Evolutionary conservation across 2,329 filamentous ascomycete genomes (phyloP), one percentile per base, ranked within the genome.

Genomic region (Aspergillus puulaauensis): DNA sequence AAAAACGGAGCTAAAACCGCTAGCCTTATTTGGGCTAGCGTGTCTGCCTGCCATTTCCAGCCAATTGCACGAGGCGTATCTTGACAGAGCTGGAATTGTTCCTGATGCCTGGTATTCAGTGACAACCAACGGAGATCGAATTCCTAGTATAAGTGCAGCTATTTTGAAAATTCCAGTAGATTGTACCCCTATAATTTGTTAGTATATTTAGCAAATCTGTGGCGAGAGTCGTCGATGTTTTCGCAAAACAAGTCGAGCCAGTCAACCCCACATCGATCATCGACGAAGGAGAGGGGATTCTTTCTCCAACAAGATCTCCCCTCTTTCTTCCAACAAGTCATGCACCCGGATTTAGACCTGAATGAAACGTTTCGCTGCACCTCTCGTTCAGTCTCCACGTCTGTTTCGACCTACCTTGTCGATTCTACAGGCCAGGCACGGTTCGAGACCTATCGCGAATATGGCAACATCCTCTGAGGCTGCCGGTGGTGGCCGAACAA

Each of bases 401-500:
- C 14, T 47, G 14, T 39, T 33, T 37, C 44, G 61, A 44, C 43
- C 47, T 6, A 39, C 50, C 19, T 46, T 46, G 41, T 49, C 62
- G n/a, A 21, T 52, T 27, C 54, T 37, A 55, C 58, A 51, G 40
- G 8, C 60, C 31, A 52, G 46, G 35, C 39, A 17, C 48, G 48
- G 54, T n/a, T 54, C 60, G 27, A 60, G 48, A 40, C 49, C 61
- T 33, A 69, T 70, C 61, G 62, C 63, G 21, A 64, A 63, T 31
- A 56, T 64, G 19, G 62, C 64, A 11, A 66, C 64, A 12, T 23
- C 60, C 9, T 55, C 57, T 21, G 40, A 60, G 52, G 64, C 56
- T 40, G 44, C 24, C 19, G 63, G 62, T 57, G 63, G 57, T 58
- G 64, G 64, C 48, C 49, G 49, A 23, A 75, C 63, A 51, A 64